Evolutionary conservation across 2,329 filamentous ascomycete species (phyloP).

Genomic region (Zelopaecilomyces penicillatus): DNA sequence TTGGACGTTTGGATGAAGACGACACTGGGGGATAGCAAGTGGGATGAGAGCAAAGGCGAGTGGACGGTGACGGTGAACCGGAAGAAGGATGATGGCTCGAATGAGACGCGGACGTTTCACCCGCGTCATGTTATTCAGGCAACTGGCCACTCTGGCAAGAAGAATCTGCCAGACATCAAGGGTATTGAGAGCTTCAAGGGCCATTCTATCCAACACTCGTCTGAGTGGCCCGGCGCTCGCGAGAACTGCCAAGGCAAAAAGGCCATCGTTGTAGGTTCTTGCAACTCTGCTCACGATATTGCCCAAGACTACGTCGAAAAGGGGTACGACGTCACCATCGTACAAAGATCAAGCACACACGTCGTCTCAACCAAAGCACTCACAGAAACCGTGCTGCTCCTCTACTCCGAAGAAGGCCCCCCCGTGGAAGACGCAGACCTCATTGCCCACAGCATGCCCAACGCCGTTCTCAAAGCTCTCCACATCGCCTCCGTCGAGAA

Average conservation of each 20-base stretch:
- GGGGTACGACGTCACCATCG: slow-evolving; percentile 59
- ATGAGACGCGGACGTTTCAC: slow-evolving; percentile 45
- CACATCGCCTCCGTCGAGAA: slow-evolving; percentile 35
- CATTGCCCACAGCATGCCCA: slow-evolving; percentile 47
- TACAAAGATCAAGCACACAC: slow-evolving; percentile 59
- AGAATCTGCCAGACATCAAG: slow-evolving; percentile 49
- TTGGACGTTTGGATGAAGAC: slow-evolving; percentile 58
- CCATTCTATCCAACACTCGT: slow-evolving; percentile 52
- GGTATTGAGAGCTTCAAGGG: slow-evolving; percentile 52
- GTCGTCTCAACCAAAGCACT: slow-evolving; percentile 51
- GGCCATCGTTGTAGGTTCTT: slow-evolving; percentile 57
- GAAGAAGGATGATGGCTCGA: slow-evolving; percentile 37
- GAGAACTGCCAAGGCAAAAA: slow-evolving; percentile 43
- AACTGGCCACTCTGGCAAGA: slow-evolving; percentile 61
- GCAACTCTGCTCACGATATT: slow-evolving; percentile 63
- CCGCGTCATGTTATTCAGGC: slow-evolving; percentile 58
- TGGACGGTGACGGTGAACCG: slow-evolving; percentile 52
- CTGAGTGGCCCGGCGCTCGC: slow-evolving; percentile 47
- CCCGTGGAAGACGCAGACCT: slow-evolving; percentile 60
- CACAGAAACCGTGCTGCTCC: slow-evolving; percentile 41
- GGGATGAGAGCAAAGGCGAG: slow-evolving; percentile 36
- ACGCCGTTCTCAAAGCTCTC: slow-evolving; percentile 50
- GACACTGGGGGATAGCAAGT: slow-evolving; percentile 37
- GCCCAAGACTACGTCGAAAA: slow-evolving; percentile 59
- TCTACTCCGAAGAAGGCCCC: slow-evolving; percentile 45